These are phyloP conservation scores for Alternaria sp. DNA, from an alignment of 2,329 filamentous ascomycete genomes.

Conservation along the genomic window DNA sequence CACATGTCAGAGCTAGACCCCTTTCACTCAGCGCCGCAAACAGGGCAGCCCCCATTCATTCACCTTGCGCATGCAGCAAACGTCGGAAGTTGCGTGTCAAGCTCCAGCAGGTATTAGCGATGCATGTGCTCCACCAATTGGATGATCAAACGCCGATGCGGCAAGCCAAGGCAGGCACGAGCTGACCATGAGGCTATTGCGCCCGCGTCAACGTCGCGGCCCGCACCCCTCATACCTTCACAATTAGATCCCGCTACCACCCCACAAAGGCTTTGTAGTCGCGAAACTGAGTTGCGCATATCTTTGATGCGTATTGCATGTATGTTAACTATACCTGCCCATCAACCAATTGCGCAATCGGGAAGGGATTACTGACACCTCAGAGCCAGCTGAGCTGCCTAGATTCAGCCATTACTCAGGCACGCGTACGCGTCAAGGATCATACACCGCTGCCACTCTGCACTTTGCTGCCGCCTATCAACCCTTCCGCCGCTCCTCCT, in stretches of 20 bases:
- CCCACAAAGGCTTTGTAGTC: not conserved
- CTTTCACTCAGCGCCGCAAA: not conserved
- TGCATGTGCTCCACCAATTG: slow-evolving; percentile 18
- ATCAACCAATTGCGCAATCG: not conserved
- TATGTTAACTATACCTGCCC: not conserved
- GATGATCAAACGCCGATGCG: slow-evolving; percentile 27
- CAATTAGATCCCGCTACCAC: slow-evolving; percentile 10
- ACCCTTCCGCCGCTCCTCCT: not conserved
- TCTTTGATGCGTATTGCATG: not conserved
- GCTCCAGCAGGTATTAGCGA: slow-evolving; percentile 1
- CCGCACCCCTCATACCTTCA: slow-evolving; percentile 16
- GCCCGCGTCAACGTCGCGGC: slow-evolving; percentile 21
- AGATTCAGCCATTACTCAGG: slow-evolving; percentile 1
- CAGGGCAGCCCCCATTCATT: not conserved
- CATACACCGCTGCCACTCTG: not conserved
- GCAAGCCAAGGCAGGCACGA: slow-evolving; percentile 30
- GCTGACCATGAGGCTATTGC: slow-evolving; percentile 18
- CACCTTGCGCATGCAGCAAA: slow-evolving; percentile 3
- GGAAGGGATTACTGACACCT: slow-evolving; percentile 8
- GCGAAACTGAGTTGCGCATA: not conserved
- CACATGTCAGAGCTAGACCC: slow-evolving; percentile 4
- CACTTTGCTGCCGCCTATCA: not conserved
- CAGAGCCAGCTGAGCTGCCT: slow-evolving; percentile 24
- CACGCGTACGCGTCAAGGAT: not conserved
- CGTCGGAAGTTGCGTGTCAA: slow-evolving; percentile 6